Evolutionary conservation across 352 stramenopile species (phyloP), one percentile per base, ranked within the genome.

Genomic region (Peronosclerospora sorghi): DNA sequence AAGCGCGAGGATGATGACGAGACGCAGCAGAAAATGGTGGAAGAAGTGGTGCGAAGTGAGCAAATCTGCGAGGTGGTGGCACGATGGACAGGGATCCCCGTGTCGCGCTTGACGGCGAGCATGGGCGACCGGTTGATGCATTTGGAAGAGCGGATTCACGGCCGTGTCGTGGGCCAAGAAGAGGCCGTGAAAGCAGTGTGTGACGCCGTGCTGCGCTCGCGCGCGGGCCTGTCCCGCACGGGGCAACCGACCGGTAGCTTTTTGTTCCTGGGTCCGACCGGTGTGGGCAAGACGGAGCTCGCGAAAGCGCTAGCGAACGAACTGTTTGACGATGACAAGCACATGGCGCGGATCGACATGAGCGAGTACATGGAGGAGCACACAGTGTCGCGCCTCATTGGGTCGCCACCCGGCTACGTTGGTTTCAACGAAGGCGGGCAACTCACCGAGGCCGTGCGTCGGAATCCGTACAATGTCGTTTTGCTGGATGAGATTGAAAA

Each of bases 351-450:
- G 24, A 95, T 98, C 51, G 95, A 98, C 47, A 98, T 98, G 94
- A 95, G 68, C 36, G 95, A 98, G 62, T 98, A 98, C 66, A 98
- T 97, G 74, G 95, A 98, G 63, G 80, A 96, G 46, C 89, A 98
- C 59, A 94, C 83, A 0, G 92, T 98, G 0, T 71, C 81, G 10
- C 54, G 91, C 13, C 56, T 98, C 19, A 91, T 98, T 30, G 95
- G 95, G n/a, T 69, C 88, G 0, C 93, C 95, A 1, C 95, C 95
- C 26, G 95, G 95, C 35, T 98, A 98, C 59, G 71, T 98, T 37
- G 94, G 95, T 10, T 59, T 42, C 51, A 88, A 98, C 14, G 83
- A 97, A 55, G 91, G 92, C 19, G 96, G 96, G 1, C 89, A 98
- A 48, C 53, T 99, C 14, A 98, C 95, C 0, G 96, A 98, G 56